Base-by-base conservation (phyloP, 805 yeast genomes). In the Nakazawaea laoshanensis region DNA sequence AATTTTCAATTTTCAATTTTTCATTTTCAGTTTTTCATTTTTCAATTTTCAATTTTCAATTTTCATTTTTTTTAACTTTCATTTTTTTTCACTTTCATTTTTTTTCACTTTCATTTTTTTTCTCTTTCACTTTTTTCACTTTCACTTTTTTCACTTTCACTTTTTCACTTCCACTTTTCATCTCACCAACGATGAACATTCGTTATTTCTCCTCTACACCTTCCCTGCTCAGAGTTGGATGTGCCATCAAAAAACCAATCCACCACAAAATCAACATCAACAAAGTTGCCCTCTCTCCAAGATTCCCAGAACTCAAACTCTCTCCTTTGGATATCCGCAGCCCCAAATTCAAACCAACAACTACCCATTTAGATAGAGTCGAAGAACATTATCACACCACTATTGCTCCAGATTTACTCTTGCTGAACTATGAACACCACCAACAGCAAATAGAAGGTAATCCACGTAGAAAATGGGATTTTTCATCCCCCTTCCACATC, bases 241-340 rank as follows among this genome's bases (percentile, higher is more conserved):
- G 70, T 53, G 80, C 94, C 24, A 70, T 84, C 32, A 88, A 85
- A 23, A 73, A 80, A 32, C 97, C 98, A 2, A 94, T 89, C 11
- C 98, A 92, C 55, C 98, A 92, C 57, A 68, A 74, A 39, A 83
- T 89, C 27, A 74, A 73, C 43, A 75, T 85, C 49, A 69, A 73
- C 47, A 92, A 92, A 55, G 60, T 75, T 24, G 71, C 72, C 35
- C 68, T 89, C 31, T 79, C 88, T 23, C 87, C 89, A 37, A 65
- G 78, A 39, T 82, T 77, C 55, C 74, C 81, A 33, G 82, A 74
- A 24, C 57, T 84, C 37, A 70, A 81, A 41, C 58, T 67, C 31
- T 72, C 78, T 19, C 76, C 78, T 43, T 73, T 74, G 47, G 95
- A 87, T 55, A 74, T 87, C 40, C 71, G 82, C 50, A 77, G 94